Conservation (phyloP, 495 filamentous ascomycete genomes). For the Aspergillus mulundensis region DNA sequence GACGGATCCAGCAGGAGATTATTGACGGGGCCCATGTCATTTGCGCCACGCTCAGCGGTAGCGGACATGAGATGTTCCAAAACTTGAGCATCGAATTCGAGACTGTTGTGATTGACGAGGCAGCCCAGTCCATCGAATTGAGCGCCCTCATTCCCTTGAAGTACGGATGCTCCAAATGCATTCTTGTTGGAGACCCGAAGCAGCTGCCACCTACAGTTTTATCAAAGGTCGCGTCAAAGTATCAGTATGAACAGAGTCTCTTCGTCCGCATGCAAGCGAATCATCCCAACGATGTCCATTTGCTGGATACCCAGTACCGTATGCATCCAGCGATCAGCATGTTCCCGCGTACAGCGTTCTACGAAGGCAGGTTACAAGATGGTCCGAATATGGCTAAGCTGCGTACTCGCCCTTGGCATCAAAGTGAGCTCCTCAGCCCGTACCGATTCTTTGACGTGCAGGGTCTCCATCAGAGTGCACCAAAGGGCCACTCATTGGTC, state of each 20-base stretch:
- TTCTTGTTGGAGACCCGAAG: conserved; percentile 96
- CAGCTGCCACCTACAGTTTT: conserved; percentile 94
- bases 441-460: conserved; percentile 98
- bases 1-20: conserved; percentile 83
- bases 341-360: conserved; percentile 89
- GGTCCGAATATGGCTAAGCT: conserved; percentile 74
- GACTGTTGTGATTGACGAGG: conserved; percentile 97
- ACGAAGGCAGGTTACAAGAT: conserved; percentile 80
- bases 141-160: conserved; percentile 96
- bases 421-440: conserved; percentile 72
- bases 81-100: conserved; percentile 93
- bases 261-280: conserved; percentile 98
- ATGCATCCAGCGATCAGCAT: conserved; percentile 95
- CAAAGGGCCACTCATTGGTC: conserved; percentile 80
- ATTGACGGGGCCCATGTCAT: conserved; percentile 87
- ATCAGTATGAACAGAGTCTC: conserved; percentile 94
- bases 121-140: conserved; percentile 95
- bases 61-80: conserved; percentile 97
- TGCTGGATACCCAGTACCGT: conserved; percentile 94
- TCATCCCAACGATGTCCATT: conserved; percentile 81
- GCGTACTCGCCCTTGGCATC: conserved; percentile 79
- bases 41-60: conserved; percentile 91
- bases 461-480: conserved; percentile 74
- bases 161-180: conserved; percentile 94
- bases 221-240: conserved; percentile 85